Conservation (phyloP, 2,329 filamentous ascomycete genomes). For the Cercospora berteroae region DNA sequence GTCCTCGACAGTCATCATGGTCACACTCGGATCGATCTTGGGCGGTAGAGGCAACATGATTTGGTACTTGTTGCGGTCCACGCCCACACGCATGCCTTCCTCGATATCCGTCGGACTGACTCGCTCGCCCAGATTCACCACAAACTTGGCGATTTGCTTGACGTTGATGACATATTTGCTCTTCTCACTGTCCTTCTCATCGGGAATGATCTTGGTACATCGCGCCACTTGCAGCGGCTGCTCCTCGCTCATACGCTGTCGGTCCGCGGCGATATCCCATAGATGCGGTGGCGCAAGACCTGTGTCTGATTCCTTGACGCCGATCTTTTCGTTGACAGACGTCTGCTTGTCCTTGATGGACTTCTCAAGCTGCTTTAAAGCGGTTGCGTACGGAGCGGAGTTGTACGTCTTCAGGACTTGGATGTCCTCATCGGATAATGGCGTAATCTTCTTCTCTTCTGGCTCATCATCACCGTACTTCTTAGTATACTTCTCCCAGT, state of each 20-base stretch:
- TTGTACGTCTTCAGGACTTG: constrained; percentile 99
- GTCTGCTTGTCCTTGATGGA: constrained; percentile 99
- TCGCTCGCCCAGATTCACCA: constrained; percentile 93
- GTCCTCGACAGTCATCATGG: constrained; percentile 99
- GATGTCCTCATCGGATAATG: constrained; percentile 97
- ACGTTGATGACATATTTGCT: constrained; percentile 99
- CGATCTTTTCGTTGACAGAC: constrained; percentile 98
- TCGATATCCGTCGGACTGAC: constrained; percentile 99
- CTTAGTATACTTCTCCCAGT: constrained; percentile 96
- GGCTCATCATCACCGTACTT: constrained; percentile 94
- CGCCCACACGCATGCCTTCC: constrained; percentile 96
- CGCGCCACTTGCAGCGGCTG: constrained; percentile 95
- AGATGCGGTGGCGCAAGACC: constrained; percentile 96
- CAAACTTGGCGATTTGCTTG: constrained; percentile 99
- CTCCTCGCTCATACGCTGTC: constrained; percentile 97
- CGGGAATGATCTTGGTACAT: constrained; percentile 98
- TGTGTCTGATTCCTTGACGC: constrained; percentile 87
- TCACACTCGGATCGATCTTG: constrained; percentile 98
- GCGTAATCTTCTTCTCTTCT: constrained; percentile 99
- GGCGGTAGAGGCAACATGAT: constrained; percentile 93
- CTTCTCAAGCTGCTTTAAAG: constrained; percentile 96
- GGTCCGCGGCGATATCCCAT: constrained; percentile 96
- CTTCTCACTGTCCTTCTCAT: constrained; percentile 94
- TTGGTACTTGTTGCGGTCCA: constrained; percentile 98
- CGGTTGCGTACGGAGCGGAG: constrained; percentile 88